Conservation (phyloP, 768 basidiomycete genomes). For the Russula virescens region DNA sequence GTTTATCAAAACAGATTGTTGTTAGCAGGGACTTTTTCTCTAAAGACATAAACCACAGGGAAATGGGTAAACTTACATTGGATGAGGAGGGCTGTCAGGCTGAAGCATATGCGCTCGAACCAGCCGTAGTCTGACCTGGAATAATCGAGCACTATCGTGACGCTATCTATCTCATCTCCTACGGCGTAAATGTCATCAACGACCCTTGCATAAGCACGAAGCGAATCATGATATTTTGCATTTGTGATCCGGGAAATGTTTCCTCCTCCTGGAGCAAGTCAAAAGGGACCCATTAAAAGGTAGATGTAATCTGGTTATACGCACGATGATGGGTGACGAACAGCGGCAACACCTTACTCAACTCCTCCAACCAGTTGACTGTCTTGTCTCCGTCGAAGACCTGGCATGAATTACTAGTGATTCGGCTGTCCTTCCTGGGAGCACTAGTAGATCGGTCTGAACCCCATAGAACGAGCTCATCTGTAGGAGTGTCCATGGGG, state of each 20-base stretch:
- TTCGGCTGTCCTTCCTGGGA: not conserved
- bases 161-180: too few relatives aligned
- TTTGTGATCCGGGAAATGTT: not conserved
- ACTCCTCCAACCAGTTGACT: not conserved
- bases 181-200: not conserved
- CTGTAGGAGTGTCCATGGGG: not conserved
- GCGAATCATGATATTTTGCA: not conserved
- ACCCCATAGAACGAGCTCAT: not conserved
- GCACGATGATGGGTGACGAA: slow-evolving; percentile 10
- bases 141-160: too few relatives aligned
- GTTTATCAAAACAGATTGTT: too few relatives aligned
- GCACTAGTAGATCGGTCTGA: too few relatives aligned
- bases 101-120: slow-evolving; percentile 10
- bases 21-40: not conserved
- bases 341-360: slow-evolving; percentile 4
- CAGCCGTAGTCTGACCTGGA: not conserved
- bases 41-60: not conserved
- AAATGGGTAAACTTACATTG: slow-evolving; percentile 3
- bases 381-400: not conserved
- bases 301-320: not conserved
- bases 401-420: not conserved
- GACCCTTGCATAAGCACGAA: not conserved
- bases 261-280: not conserved
- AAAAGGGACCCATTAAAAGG: too few relatives aligned
- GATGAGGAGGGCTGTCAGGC: slow-evolving; percentile 4